A percentile compares a stretch with the other conserved stretches of the same genome.
These are phyloP conservation scores for Patellifolia procumbens DNA, from an alignment of 179 eudicot species.

Conservation along the genomic window DNA sequence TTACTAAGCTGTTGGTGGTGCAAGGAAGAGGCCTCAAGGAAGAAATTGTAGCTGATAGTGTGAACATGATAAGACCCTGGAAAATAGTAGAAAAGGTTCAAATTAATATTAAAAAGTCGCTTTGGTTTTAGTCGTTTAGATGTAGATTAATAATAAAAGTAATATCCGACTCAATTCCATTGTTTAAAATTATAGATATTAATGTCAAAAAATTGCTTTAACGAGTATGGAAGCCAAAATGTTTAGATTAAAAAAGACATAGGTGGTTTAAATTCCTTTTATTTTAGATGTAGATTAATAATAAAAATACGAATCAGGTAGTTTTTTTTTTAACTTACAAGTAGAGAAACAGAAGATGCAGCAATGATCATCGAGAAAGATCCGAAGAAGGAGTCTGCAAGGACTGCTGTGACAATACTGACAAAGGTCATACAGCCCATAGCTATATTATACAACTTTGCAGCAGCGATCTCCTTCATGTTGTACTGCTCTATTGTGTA, in stretches of 20 bases:
- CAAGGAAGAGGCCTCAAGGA: constrained; percentile 16
- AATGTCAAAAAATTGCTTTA: too few relatives aligned
- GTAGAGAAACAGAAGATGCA: constrained; percentile 20
- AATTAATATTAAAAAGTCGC: too few relatives aligned
- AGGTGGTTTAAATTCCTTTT: too few relatives aligned
- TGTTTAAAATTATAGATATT: too few relatives aligned
- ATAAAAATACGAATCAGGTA: too few relatives aligned
- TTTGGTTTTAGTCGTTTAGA: too few relatives aligned
- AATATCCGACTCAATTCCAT: too few relatives aligned
- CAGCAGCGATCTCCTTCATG: constrained; percentile 7
- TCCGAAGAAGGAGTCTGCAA: constrained; percentile 27
- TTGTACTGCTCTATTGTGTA: constrained; percentile 17
- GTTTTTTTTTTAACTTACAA: constrained; percentile 20
- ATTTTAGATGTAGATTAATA: too few relatives aligned
- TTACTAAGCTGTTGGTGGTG: background rate
- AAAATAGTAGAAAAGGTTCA: background rate
- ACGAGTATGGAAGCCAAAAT: too few relatives aligned
- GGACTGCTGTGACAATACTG: constrained; percentile 8
- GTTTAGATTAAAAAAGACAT: too few relatives aligned
- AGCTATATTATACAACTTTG: background rate
- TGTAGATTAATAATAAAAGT: too few relatives aligned
- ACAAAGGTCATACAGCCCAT: constrained; percentile 15
- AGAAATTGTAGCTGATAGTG: constrained; percentile 9
- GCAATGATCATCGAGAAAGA: constrained; percentile 24
- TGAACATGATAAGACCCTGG: constrained; percentile 24